Base-by-base conservation (phyloP, 768 basidiomycete genomes). In the Russula compacta region DNA sequence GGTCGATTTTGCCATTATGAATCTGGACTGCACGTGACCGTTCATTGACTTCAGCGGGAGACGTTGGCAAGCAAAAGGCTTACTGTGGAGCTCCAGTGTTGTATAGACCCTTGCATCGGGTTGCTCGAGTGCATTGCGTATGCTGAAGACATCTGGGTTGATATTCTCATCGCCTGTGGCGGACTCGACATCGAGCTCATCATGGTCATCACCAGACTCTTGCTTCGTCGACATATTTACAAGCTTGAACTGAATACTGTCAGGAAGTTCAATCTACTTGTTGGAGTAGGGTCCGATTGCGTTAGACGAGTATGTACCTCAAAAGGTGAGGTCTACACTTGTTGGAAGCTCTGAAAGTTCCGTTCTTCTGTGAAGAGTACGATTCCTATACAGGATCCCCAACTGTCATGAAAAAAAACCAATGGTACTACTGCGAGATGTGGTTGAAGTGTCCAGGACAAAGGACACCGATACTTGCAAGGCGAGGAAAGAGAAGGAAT, bases 1-100 rank as follows among this genome's bases (percentile, higher is more conserved):
- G 72, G 69, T 90, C 85, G 56, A 91, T 86, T 0, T 71, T 72
- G 5, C 86, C 86, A 39, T 85, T 79, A 68, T 88, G 86, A 59
- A 89, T 87, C 38, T 81, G 75, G 9, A 71, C 86, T 88, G 57
- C 46, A 52, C 21, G 14, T n/a, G n/a, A 54, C 29, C 3, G 38
- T 62, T 15, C 24, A 54, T 33, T 17, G 50, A 15, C 17, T 5
- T 48, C 21, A 17, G n/a, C 35, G 24, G 19, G 9, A 21, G 11
- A 36, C 10, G 8, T 21, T 35, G 24, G 24, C 7, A 43, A 12
- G 3, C 11, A 19, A n/a, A 36, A 6, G 12, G 55, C 69, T 38
- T 47, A 70, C 70, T 65, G 29, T 70, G 70, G 15, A 70, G 62
- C 29, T 69, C 58, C 17, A 62, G 46, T 4, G 69, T 69, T 2